phyloP scores from a whole-genome alignment of 192 early-diverging fungal genomes.

The Coemansia sp. region DNA sequence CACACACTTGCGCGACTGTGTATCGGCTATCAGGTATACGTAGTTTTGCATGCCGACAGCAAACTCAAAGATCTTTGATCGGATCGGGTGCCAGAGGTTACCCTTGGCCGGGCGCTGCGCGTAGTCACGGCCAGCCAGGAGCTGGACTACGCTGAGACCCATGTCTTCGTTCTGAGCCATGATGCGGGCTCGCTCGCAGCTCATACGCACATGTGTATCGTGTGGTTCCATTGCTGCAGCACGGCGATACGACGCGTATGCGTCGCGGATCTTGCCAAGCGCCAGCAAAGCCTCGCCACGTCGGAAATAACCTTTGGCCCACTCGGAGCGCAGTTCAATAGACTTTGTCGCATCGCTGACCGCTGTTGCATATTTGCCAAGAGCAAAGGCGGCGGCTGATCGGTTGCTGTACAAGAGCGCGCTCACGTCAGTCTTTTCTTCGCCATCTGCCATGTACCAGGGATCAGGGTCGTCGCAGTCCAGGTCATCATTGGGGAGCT shows the following conservation, averaged over 20 bases:
- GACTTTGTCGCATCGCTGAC: slow-evolving; percentile 34
- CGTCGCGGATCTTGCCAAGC: slow-evolving; percentile 57
- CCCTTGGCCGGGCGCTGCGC: slow-evolving; percentile 58
- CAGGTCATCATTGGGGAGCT: slow-evolving; percentile 21
- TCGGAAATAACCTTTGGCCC: slow-evolving; percentile 68
- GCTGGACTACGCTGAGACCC: slow-evolving; percentile 68
- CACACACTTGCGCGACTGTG: slow-evolving; percentile 68
- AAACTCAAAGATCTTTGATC: slow-evolving; percentile 75
- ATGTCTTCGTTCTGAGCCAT: slow-evolving; percentile 62
- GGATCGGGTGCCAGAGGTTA: slow-evolving; percentile 64
- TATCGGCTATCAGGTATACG: slow-evolving; percentile 80
- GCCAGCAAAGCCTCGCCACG: slow-evolving; percentile 63
- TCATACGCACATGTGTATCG: slow-evolving; percentile 56
- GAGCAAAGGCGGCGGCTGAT: slow-evolving; percentile 44
- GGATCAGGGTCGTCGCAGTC: slow-evolving; percentile 9
- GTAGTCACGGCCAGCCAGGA: slow-evolving; percentile 76
- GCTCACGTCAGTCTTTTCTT: slow-evolving; percentile 40
- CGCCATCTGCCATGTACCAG: slow-evolving; percentile 33
- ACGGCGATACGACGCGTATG: slow-evolving; percentile 49
- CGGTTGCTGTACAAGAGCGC: slow-evolving; percentile 56
- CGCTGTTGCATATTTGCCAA: slow-evolving; percentile 45
- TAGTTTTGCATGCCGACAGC: slow-evolving; percentile 86
- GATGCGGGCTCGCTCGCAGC: slow-evolving; percentile 61
- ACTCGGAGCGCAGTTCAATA: slow-evolving; percentile 34
- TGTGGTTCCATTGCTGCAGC: slow-evolving; percentile 59